Base-by-base conservation (phyloP, 768 basidiomycete genomes). In the Kwoniella botswanensis region DNA sequence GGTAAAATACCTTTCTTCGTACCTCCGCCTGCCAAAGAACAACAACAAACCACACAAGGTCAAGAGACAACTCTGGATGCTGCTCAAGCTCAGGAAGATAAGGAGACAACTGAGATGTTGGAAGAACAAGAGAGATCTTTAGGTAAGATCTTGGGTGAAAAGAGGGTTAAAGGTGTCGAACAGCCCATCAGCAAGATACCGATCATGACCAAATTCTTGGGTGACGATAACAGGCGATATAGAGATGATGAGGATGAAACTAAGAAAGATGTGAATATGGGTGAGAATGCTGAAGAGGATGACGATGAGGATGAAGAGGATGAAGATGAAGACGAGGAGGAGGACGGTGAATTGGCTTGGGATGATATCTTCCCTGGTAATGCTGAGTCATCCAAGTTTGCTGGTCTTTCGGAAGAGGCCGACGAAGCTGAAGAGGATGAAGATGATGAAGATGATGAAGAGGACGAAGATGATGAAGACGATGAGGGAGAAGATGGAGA, bases 1-100 rank as follows among this genome's bases (percentile, higher is more conserved):
- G 97, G 96, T 9, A 91, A 93, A 76, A 96, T 99, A 79, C 97
- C 97, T 21, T 99, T 90, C 87, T 99, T 98, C 79, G 94, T 94
- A 46, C 82, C 91, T 13, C 97, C 97, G 15, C 96, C 96, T 66
- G 93, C 93, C 82, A 82, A 83, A 74, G 78, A 81, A 12, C 73
- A 42, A 55, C 26, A 67, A 60, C 57, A 58, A 18, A 65, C 63
- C n/a, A 65, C 69, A 60, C 50, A 71, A 46, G 54, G 68, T 5
- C 75, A 84, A 91, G 68, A 35, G 35, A 35, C 35, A 35, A 35
- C 35, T 35, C 6, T 91, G 92, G 78, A 53, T 58, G 56, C 86
- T 85, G 77, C 65, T 22, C 61, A 76, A 72, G 13, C 65, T 69
- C 70, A 73, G 52, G 73, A 74, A 44, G 68, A 68, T 21, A 73